Conservation (phyloP, 2,329 filamentous ascomycete species). For the Grosmannia serpens region DNA sequence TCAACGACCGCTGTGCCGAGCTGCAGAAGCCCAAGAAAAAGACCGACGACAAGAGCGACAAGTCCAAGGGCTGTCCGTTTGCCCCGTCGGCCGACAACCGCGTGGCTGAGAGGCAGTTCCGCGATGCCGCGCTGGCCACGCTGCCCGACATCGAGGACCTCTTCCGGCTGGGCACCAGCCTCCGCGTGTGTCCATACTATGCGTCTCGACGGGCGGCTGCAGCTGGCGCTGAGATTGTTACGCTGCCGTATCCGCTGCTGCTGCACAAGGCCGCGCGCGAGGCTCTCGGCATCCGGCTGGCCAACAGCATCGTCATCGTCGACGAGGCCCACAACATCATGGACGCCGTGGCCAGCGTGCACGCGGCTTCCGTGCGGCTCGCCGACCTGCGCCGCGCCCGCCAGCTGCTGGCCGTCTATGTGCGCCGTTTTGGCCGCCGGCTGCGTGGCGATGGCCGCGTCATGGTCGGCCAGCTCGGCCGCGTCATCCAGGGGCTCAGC, state of each 20-base stretch:
- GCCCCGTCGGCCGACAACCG: conserved; percentile 70
- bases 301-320: conserved; percentile 83
- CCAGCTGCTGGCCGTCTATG: conserved; percentile 67
- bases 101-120: conserved; percentile 62
- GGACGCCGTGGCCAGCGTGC: conserved; percentile 81
- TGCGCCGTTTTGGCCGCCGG: conserved; percentile 77
- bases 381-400: conserved; percentile 62
- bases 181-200: conserved; percentile 89
- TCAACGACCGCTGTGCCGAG: conserved; percentile 89
- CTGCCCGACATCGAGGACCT: conserved; percentile 93
- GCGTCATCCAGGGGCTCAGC: conserved; percentile 68
- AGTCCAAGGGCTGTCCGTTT: conserved; percentile 45
- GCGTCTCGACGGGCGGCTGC: conserved; percentile 76
- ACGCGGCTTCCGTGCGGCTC: conserved; percentile 67
- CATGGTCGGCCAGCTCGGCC: conserved; percentile 78
- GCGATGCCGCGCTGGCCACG: conserved; percentile 71
- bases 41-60: conserved; percentile 47
- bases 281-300: conserved; percentile 73
- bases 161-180: conserved; percentile 60
- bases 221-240: conserved; percentile 77
- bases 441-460: conserved; percentile 85
- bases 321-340: conserved; percentile 98
- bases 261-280: conserved; percentile 81
- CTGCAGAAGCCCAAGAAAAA: conserved; percentile 64
- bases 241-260: conserved; percentile 81